Percentiles rank a stretch among this genome's conserved stretches.
Conservation (phyloP, 805 yeast genomes). For the Alloascoidea africana region DNA sequence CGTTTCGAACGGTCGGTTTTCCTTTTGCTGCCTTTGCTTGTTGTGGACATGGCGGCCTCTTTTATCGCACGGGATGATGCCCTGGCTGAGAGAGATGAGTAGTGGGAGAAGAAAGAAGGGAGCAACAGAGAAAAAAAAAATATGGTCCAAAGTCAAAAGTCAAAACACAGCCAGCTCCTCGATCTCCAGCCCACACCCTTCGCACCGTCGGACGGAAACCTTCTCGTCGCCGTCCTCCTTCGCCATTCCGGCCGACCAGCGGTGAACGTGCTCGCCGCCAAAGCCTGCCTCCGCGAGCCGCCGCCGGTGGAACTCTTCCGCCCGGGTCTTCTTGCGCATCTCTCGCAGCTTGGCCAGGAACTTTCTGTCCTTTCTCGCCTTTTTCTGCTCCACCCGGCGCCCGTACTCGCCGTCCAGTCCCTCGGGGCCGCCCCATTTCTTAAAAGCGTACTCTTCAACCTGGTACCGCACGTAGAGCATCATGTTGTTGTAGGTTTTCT, state of each 20-base stretch:
- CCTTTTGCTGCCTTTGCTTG: no score
- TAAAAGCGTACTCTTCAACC: slow-evolving; percentile 84
- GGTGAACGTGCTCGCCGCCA: slow-evolving; percentile 25
- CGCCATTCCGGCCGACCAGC: slow-evolving; percentile 23
- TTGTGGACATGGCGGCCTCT: no score
- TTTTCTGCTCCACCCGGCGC: slow-evolving; percentile 55
- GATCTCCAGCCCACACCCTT: slow-evolving; percentile 69
- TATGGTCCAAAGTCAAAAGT: no score
- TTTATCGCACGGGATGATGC: no score
- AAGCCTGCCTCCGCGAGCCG: slow-evolving; percentile 3
- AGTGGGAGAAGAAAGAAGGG: no score
- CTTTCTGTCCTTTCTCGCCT: slow-evolving; percentile 61
- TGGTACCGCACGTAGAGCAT: slow-evolving; percentile 81
- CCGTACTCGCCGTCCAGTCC: slow-evolving; percentile 90
- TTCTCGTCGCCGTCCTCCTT: slow-evolving; percentile 24
- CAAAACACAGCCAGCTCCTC: no score
- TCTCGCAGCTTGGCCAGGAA: slow-evolving; percentile 68
- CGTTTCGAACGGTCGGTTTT: no score
- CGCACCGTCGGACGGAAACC: slow-evolving; percentile 45
- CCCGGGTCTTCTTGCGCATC: slow-evolving; percentile 85
- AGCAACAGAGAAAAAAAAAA: no score
- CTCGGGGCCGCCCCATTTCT: slow-evolving; percentile 89
- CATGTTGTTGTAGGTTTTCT: slow-evolving; percentile 80
- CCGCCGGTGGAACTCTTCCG: slow-evolving; percentile 29
- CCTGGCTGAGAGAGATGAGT: no score